Evolutionary conservation across 768 basidiomycete genomes (phyloP), one percentile per base, ranked within the genome.

Genomic region (Suillus subluteus): DNA sequence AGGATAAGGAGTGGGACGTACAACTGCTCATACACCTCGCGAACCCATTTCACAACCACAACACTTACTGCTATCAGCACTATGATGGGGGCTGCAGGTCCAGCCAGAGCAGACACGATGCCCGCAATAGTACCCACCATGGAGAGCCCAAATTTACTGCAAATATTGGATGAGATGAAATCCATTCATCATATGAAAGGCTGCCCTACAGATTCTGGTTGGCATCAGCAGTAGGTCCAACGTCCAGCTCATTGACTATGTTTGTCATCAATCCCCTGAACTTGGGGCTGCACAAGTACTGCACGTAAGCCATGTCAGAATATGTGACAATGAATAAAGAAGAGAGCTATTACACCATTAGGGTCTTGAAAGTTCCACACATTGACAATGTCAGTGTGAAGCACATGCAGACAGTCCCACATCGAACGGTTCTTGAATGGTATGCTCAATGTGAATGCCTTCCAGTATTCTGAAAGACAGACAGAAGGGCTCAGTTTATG

Each of bases 311-410:
- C 13, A 4, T 15, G 4, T 58, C 21, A 65, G 58, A 9, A 40
- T 13, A 65, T 21, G 30, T 12, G 37, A 64, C 21, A 32, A 37
- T 3, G 2, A 44, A 44, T 26, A 44, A 15, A 11, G 5, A 44
- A 65, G n/a, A n/a, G 3, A 41, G 7, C 21, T 1, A 41, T 38
- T 62, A 65, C 64, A 18, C 16, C 23, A 8, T 30, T 6, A 30
- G 64, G 58, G 55, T 69, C 69, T 23, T 37, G 37, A 41, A 74
- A 70, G 58, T 74, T 73, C 72, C 73, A 73, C 11, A 67, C 62
- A 1, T 44, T 21, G 23, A 73, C 48, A 18, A 74, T 72, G 41
- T 73, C 72, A 1, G 62, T 32, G 55, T 73, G 72, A n/a, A 73
- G 64, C 15, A 71, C 65, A 2, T 66, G 38, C 0, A 73, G 30